Base-by-base conservation (phyloP, 352 stramenopile species). In the Pythium dissimile region DNA sequence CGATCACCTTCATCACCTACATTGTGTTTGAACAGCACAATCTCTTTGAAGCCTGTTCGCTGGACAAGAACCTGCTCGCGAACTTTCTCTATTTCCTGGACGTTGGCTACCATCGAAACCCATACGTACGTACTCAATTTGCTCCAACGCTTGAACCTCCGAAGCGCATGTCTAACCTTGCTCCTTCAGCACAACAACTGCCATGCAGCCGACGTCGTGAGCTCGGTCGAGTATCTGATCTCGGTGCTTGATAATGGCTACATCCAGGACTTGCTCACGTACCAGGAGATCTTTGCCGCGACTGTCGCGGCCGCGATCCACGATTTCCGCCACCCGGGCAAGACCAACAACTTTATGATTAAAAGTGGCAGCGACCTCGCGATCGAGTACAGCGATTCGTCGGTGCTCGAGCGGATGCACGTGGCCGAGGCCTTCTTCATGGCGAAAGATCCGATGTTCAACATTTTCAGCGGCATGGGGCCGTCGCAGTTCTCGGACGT, bases 271-370 rank as follows among this genome's bases (percentile, higher is more conserved):
- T 55, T 89, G 32, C 74, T 93, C 43, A 93, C 81, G 7, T 85
- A 84, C 43, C 80, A 89, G 54, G 83, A 93, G 51, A 81, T 93
- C 23, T 89, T 91, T 51, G 83, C 83, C 1, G 79, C 79, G 18
- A 84, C 92, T 11, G 67, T 95, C 27, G 84, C 82, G 9, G 87
- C 86, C 0, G 85, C 87, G 1, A 86, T 94, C 39, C 87, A 95
- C 49, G 85, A 94, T 32, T 93, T 95, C 50, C 70, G 80, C 0
- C 87, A 95, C 28, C 82, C 84, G 0, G 86, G 83, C 18, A 92
- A 92, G 39, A 92, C 81, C 44, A 93, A 96, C 66, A 90, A 89
- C 55, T 94, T 92, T 27, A 82, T 92, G 67, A 72, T 92, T 54
- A 90, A 91, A 54, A 80, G 71, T 39, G 72, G 67, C 7, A 86